A percentile compares a stretch with the other conserved stretches of the same genome.
These are phyloP conservation scores for Kazachstania kunashirensis DNA, from an alignment of 805 yeast species.

Conservation along the genomic window DNA sequence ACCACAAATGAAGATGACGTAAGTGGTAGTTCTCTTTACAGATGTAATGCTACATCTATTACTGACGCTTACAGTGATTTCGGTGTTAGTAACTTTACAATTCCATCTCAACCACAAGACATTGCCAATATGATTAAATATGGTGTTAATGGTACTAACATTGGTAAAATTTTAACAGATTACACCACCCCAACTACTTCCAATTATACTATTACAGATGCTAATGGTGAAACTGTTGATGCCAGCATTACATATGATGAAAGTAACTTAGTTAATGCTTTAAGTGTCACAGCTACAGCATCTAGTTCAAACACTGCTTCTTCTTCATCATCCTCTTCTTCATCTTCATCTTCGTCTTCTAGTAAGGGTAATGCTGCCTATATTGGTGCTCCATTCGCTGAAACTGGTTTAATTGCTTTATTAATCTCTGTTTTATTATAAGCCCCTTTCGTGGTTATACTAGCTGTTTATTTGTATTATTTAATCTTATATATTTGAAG, in stretches of 20 bases:
- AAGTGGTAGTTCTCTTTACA: constrained; percentile 21
- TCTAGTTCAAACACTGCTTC: constrained; percentile 15
- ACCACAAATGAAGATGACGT: constrained; percentile 32
- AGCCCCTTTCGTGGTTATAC: neutral
- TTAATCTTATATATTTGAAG: neutral
- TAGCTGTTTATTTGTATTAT: neutral
- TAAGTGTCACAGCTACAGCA: constrained; percentile 17
- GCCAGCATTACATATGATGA: constrained; percentile 33
- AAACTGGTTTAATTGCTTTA: constrained; percentile 23
- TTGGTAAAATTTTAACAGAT: constrained; percentile 36
- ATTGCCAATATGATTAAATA: constrained; percentile 35
- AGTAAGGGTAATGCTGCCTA: constrained; percentile 21
- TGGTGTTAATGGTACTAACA: constrained; percentile 39
- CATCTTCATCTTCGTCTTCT: constrained; percentile 9
- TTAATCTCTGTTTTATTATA: constrained; percentile 34
- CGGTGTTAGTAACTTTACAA: constrained; percentile 35
- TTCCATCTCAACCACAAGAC: constrained; percentile 41
- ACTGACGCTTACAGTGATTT: constrained; percentile 32
- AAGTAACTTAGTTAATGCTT: constrained; percentile 31
- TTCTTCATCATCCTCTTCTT: constrained; percentile 7
- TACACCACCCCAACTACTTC: constrained; percentile 32
- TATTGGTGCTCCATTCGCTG: constrained; percentile 4
- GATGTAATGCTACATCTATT: constrained; percentile 36
- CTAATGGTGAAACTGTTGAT: constrained; percentile 27
- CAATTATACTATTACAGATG: constrained; percentile 33